Evolutionary conservation across 495 filamentous ascomycete species (phyloP).

Genomic region (Astrocystis sublimbata): DNA sequence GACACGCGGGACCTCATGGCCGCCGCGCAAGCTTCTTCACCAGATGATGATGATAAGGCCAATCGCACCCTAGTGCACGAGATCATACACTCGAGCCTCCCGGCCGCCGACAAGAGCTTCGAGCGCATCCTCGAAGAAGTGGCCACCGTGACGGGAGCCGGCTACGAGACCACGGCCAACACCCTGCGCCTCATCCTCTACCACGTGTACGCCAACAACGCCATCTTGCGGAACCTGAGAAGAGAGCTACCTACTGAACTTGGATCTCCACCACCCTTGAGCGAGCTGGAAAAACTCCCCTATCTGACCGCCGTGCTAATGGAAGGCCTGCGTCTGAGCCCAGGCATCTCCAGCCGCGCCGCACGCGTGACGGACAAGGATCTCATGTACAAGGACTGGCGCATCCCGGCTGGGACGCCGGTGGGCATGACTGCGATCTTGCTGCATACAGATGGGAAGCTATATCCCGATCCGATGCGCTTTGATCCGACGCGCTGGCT

Average conservation of each 20-base stretch:
- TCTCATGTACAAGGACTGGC: conserved; percentile 45
- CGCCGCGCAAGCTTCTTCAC: not conserved
- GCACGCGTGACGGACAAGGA: conserved; percentile 38
- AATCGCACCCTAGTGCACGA: not conserved
- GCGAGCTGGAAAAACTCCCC: conserved; percentile 33
- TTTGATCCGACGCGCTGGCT: not conserved
- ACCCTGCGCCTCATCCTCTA: conserved; percentile 24
- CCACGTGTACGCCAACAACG: conserved; percentile 22
- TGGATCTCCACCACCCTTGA: not conserved
- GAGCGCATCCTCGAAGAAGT: conserved; percentile 26
- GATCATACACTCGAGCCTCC: not conserved
- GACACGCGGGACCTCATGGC: not conserved
- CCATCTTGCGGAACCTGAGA: conserved; percentile 18
- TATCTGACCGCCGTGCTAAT: conserved; percentile 39
- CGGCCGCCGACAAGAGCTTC: conserved; percentile 22
- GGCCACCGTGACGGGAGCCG: conserved; percentile 21
- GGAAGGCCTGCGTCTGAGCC: conserved; percentile 36
- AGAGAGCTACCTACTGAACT: conserved; percentile 6
- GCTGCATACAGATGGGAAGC: conserved; percentile 28
- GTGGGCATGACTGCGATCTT: conserved; percentile 34
- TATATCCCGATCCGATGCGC: conserved; percentile 18
- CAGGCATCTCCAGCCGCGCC: conserved; percentile 38
- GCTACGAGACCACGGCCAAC: conserved; percentile 28
- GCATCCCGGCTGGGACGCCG: conserved; percentile 44
- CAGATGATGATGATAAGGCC: not conserved